phyloP scores from a whole-genome alignment of 192 early-diverging fungal species.

The Allomyces arbusculus region DNA sequence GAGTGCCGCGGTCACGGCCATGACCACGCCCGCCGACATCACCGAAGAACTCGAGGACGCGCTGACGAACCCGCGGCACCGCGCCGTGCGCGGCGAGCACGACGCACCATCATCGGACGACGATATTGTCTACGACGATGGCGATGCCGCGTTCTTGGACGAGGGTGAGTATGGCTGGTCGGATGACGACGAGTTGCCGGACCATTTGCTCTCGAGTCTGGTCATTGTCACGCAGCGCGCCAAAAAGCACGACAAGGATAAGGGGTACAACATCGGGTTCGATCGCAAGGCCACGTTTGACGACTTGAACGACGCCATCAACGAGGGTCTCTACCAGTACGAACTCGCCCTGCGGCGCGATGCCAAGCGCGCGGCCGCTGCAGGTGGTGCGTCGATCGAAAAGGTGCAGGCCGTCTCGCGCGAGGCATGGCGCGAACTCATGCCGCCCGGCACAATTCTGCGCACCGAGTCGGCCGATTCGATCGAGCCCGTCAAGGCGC shows the following conservation, averaged over 20 bases:
- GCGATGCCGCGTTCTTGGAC: conserved; percentile 36
- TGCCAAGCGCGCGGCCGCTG: conserved; percentile 17
- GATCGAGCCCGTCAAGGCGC: conserved; percentile 3
- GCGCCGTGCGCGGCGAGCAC: conserved; percentile 7
- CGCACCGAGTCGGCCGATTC: conserved; percentile 8
- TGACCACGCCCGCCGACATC: conserved; percentile 14
- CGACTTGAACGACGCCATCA: conserved; percentile 80
- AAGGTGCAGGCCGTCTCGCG: conserved; percentile 41
- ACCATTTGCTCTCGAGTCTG: conserved; percentile 67
- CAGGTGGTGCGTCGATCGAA: conserved; percentile 9
- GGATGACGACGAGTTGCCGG: conserved; percentile 69
- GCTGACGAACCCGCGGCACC: neutral
- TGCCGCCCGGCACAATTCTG: conserved; percentile 20
- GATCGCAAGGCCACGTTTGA: conserved; percentile 58
- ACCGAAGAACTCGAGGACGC: conserved; percentile 16
- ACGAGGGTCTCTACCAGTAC: conserved; percentile 83
- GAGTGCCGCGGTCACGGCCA: conserved; percentile 5
- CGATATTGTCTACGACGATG: conserved; percentile 1
- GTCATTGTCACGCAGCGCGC: conserved; percentile 75
- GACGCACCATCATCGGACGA: conserved; percentile 7
- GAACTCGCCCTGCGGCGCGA: conserved; percentile 47
- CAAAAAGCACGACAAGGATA: conserved; percentile 34
- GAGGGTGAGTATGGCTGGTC: conserved; percentile 29
- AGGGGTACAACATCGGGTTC: conserved; percentile 38
- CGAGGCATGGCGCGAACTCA: conserved; percentile 20